These are phyloP conservation scores for Lyophyllum semitale DNA, from an alignment of 768 basidiomycete species.

Conservation along the genomic window DNA sequence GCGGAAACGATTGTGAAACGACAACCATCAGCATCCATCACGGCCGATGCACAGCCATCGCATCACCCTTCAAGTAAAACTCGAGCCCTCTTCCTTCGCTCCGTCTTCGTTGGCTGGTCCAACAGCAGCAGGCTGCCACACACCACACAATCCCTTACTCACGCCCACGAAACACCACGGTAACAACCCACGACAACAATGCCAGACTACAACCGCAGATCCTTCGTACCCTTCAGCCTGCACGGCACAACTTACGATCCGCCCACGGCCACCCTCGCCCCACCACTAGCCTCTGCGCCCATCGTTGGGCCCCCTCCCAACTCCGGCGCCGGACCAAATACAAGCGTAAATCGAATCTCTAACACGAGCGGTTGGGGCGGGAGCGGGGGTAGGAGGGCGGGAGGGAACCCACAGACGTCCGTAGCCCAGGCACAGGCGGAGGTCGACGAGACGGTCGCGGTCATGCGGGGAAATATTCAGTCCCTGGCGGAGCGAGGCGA, in stretches of 20 bases:
- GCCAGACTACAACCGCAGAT: not conserved
- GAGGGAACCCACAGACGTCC: constrained; percentile 8
- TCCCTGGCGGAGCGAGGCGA: constrained; percentile 93
- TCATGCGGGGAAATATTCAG: constrained; percentile 96
- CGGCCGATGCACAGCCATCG: no score
- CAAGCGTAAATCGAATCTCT: no score
- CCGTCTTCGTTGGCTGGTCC: not conserved
- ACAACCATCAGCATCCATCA: no score
- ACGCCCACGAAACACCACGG: not conserved
- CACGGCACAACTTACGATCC: constrained; percentile 6
- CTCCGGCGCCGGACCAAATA: not conserved
- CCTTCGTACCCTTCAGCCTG: constrained; percentile 5
- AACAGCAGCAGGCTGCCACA: not conserved
- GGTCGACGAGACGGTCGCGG: constrained; percentile 92
- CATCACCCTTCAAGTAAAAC: no score
- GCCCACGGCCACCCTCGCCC: not conserved
- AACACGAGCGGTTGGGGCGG: no score
- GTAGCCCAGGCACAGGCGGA: constrained; percentile 83
- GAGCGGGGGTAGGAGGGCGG: not conserved
- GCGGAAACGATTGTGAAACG: no score
- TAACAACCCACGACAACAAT: not conserved
- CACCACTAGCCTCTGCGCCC: not conserved
- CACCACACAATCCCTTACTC: not conserved
- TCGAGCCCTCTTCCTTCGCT: not conserved
- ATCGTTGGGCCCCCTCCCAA: not conserved